phyloP scores from a whole-genome alignment of 2,329 filamentous ascomycete species.

The Fusarium ramigenum region DNA sequence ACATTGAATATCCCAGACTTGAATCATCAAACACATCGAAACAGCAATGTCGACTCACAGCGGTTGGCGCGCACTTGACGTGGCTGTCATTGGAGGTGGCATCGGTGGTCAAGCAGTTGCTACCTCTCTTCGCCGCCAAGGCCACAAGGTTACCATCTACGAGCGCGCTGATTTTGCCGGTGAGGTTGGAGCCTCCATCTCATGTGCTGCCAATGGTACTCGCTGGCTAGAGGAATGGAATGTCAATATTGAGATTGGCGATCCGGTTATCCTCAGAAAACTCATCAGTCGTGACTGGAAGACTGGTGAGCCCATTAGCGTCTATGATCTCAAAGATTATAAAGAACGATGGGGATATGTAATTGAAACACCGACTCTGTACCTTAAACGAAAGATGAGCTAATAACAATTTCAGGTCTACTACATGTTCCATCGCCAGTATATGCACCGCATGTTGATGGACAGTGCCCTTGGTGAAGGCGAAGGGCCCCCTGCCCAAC shows the following conservation, averaged over 20 bases:
- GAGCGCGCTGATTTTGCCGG: neutral
- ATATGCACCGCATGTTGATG: conserved; percentile 5
- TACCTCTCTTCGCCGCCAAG: neutral
- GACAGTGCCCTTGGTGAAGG: neutral
- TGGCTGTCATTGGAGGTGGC: neutral
- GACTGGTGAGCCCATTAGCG: neutral
- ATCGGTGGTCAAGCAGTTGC: neutral
- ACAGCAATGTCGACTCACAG: neutral
- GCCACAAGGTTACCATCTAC: neutral
- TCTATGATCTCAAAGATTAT: neutral
- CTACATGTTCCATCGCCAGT: neutral
- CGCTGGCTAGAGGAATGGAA: neutral
- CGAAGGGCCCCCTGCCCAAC: neutral
- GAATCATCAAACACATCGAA: neutral
- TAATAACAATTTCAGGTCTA: too few species aligned
- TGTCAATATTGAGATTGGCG: neutral
- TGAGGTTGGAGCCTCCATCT: neutral
- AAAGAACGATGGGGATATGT: neutral
- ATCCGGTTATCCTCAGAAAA: neutral
- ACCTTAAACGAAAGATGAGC: too few species aligned
- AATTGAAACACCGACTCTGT: too few species aligned
- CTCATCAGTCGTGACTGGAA: neutral
- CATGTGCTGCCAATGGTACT: neutral
- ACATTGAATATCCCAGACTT: neutral
- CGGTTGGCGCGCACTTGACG: neutral